These are phyloP conservation scores for Acorus calamus DNA, from an alignment of 106 monocot genomes.

Conservation along the genomic window DNA sequence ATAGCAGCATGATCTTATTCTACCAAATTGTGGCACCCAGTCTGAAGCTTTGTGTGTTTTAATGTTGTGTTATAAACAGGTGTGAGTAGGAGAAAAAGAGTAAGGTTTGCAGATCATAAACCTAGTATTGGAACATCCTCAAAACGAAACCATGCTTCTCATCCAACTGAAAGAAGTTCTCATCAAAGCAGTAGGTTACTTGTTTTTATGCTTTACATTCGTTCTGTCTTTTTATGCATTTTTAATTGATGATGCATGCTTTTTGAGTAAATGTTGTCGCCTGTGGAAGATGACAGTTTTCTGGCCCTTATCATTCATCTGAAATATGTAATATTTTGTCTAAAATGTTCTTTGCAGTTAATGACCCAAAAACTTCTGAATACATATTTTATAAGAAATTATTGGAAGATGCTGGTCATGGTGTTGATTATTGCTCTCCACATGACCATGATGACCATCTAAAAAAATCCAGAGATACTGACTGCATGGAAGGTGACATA, in stretches of 20 bases:
- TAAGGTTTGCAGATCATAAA: conserved; percentile 7
- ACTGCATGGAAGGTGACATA: conserved; percentile 3
- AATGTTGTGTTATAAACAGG: neutral
- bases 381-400: conserved; percentile 26
- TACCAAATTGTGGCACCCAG: too few relatives aligned
- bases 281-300: neutral
- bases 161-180: neutral
- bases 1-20: too few relatives aligned
- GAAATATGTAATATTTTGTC: neutral
- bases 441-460: neutral
- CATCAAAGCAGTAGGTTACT: conserved; percentile 1
- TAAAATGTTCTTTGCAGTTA: neutral
- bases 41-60: too few relatives aligned
- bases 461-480: neutral
- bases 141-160: neutral
- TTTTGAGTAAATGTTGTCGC: neutral
- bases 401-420: conserved; percentile 11
- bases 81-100: conserved; percentile 9
- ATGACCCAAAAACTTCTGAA: conserved; percentile 28
- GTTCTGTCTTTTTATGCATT: neutral
- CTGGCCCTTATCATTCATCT: too few relatives aligned
- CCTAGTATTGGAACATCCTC: neutral
- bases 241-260: neutral
- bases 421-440: neutral
- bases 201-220: neutral